These are phyloP conservation scores for Neurospora tetrasperma DNA, from an alignment of 495 filamentous ascomycete species.

Conservation along the genomic window DNA sequence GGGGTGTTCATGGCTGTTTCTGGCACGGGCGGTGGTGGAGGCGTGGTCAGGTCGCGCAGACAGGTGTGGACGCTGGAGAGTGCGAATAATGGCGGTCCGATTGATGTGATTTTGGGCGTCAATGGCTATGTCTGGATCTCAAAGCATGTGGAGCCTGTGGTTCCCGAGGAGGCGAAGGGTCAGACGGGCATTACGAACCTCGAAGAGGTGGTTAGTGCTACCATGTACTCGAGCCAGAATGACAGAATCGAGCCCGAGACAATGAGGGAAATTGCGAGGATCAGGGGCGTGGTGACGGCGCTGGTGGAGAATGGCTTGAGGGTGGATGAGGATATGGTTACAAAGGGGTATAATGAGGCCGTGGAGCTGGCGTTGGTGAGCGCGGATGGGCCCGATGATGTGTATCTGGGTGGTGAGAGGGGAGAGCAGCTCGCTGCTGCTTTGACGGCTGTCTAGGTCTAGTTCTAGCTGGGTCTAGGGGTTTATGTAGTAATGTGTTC, in stretches of 20 bases:
- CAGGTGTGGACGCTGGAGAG: conserved; percentile 79
- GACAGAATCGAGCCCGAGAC: conserved; percentile 66
- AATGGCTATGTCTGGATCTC: conserved; percentile 95
- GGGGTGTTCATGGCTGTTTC: conserved; percentile 75
- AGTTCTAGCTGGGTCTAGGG: neutral
- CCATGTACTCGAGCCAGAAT: conserved; percentile 84
- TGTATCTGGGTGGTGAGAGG: conserved; percentile 65
- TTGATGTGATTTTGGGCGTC: conserved; percentile 84
- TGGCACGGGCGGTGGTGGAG: conserved; percentile 70
- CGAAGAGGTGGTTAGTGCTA: conserved; percentile 62
- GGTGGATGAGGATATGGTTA: conserved; percentile 89
- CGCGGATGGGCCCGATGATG: conserved; percentile 36
- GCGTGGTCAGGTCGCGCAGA: conserved; percentile 67
- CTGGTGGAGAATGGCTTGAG: conserved; percentile 69
- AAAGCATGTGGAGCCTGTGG: conserved; percentile 49
- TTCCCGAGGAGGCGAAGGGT: conserved; percentile 33
- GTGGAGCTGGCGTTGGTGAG: conserved; percentile 57
- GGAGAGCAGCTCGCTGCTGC: conserved; percentile 55
- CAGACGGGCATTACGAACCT: conserved; percentile 57
- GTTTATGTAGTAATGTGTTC: neutral
- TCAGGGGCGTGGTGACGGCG: conserved; percentile 67
- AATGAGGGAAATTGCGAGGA: conserved; percentile 75
- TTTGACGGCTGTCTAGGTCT: conserved; percentile 31
- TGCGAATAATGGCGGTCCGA: conserved; percentile 53
- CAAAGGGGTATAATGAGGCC: conserved; percentile 67